Conservation (phyloP, 208 protist species). For the Angomonas deanei region DNA sequence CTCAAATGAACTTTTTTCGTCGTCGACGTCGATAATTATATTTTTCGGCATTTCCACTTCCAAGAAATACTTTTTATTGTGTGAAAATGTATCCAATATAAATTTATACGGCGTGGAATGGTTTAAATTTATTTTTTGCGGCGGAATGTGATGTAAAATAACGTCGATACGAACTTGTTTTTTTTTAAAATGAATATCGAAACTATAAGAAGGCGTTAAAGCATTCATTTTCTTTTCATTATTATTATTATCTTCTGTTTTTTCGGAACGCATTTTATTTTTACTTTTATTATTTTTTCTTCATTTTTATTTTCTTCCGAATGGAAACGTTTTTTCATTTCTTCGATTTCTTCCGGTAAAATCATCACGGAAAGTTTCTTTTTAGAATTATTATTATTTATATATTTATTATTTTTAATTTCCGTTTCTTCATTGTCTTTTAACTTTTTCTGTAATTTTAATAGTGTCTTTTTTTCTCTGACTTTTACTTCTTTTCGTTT, state of each 20-base stretch:
- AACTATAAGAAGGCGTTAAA: slow-evolving; percentile 31
- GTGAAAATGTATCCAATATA: slow-evolving; percentile 65
- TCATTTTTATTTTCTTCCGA: neutral
- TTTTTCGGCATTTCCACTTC: slow-evolving; percentile 65
- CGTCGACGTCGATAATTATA: slow-evolving; percentile 33
- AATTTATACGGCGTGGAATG: slow-evolving; percentile 46
- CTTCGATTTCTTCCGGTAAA: slow-evolving; percentile 58
- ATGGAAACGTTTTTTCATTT: slow-evolving; percentile 48
- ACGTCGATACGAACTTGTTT: slow-evolving; percentile 72
- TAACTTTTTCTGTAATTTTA: neutral
- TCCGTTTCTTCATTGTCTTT: too few relatives aligned
- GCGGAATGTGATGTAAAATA: slow-evolving; percentile 72
- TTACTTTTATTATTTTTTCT: slow-evolving; percentile 11
- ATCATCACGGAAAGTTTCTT: slow-evolving; percentile 64
- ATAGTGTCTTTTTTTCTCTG: neutral
- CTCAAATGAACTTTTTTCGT: neutral
- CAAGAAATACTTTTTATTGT: slow-evolving; percentile 83
- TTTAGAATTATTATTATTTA: neutral
- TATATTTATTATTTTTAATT: neutral
- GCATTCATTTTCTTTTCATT: neutral
- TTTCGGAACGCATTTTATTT: neutral
- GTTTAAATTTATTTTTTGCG: slow-evolving; percentile 59
- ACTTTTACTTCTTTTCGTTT: neutral
- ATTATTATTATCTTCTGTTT: neutral
- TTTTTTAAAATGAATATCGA: slow-evolving; percentile 82